Conservation (phyloP, 2,329 filamentous ascomycete species). For the Mycosphaerella arachidis region DNA sequence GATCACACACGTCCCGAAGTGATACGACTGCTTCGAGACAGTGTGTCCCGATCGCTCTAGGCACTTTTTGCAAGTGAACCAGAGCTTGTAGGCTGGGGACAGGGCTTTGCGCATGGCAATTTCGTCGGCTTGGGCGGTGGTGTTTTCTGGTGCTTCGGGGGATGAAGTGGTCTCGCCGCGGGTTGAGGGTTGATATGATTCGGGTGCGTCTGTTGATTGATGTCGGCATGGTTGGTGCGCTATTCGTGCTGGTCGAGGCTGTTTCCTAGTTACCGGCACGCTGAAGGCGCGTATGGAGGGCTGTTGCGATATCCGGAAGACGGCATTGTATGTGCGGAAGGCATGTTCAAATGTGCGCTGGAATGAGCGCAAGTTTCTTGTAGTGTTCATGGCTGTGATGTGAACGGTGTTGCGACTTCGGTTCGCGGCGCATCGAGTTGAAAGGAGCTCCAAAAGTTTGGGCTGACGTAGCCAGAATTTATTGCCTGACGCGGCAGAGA, state of each 20-base stretch:
- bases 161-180: conserved; percentile 23
- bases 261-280: conserved; percentile 7
- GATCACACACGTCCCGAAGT: conserved; percentile 82
- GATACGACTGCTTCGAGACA: conserved; percentile 91
- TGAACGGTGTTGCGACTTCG: background rate
- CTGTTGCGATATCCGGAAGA: conserved; percentile 4
- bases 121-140: conserved; percentile 24
- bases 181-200: conserved; percentile 25
- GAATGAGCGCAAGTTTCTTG: conserved; percentile 33
- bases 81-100: conserved; percentile 73
- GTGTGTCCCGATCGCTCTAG: conserved; percentile 72
- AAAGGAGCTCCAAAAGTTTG: background rate
- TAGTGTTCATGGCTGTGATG: background rate
- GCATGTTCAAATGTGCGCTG: conserved; percentile 31
- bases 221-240: conserved; percentile 10
- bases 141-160: conserved; percentile 26
- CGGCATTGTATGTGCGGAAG: conserved; percentile 28
- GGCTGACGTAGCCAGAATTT: background rate
- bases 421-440: background rate
- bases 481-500: background rate
- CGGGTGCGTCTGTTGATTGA: conserved; percentile 6
- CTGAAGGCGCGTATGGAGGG: conserved; percentile 16
- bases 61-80: conserved; percentile 85
- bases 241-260: conserved; percentile 2
- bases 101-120: conserved; percentile 41